Base-by-base conservation (phyloP, 257 asterid species). In the Schizonepeta tenuifolia region DNA sequence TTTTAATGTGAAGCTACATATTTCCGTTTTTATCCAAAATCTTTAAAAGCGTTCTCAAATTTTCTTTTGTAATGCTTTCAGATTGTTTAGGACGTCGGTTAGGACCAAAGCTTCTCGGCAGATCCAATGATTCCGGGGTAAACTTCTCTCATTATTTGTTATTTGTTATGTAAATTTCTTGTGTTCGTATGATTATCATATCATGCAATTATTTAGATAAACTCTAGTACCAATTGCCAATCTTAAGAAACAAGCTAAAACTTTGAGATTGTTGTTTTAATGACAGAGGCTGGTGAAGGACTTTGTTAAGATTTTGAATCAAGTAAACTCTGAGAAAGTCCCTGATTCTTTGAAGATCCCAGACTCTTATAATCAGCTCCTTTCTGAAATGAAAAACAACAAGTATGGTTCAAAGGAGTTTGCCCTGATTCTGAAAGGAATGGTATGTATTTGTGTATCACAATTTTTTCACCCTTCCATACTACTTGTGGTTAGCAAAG, bases 71-170 rank as follows among this genome's bases (percentile, higher is more conserved):
- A 36, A 46, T 64, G 55, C 44, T 84, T 83, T 79, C 93, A 95
- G 99, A 90, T 86, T 95, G 99, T 84, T 84, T 95, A 82, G 98
- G 98, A 69, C 90, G 98, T 66, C 84, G 99, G 63, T 83, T 90
- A 85, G 99, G 99, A 56, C 98, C 99, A 62, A 92, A 85, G 85
- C 84, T 95, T 83, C 91, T 95, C 60, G 96, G 98, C 61, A 84
- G 96, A 86, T 73, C 84, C 73, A 93, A 85, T 84, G 97, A 90
- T 87, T 87, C 97, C 73, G 97, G 95, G 96, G 99, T 95, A 80
- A 86, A 62, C 67, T 77, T 41, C 40, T 63, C 17, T 72, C 72
- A 41, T 72, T 36, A 7, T 69, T 57, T 61, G 21, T 72, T 36
- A 7, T 69, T 57, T 61, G 21, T 63, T 44, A 28, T 9, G 59